Evolutionary conservation across 371 early-diverging fungal genomes (phyloP), one percentile per base, ranked within the genome.

Genomic region (Batrachochytrium dendrobatidis): DNA sequence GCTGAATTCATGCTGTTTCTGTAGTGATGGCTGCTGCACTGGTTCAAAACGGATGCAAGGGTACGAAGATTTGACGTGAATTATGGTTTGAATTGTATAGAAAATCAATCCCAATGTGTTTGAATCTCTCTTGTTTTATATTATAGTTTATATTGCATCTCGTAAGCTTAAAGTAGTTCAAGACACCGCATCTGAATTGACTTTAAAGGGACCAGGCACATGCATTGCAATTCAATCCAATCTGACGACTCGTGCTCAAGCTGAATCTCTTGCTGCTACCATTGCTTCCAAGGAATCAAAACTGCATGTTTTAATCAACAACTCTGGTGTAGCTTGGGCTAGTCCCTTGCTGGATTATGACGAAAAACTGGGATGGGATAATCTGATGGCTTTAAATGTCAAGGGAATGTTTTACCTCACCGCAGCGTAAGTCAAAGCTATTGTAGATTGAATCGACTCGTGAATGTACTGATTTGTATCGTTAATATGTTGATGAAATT

Each of bases 231-330:
- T 95, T 12, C 80, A 86, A 24, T 89, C 87, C 46, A 89, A 95
- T 69, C 70, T 95, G 55, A 85, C 83, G 62, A 80, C 75, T 32
- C 51, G 78, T 18, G 81, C 77, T 0, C 83, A 86, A 53, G 71
- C 82, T 33, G 70, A 86, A 51, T 60, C 68, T 17, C 70, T 92
- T 15, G 86, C 84, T 1, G 67, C 55, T 6, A 75, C 80, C 64
- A 58, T 94, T 17, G 61, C 63, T 25, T 70, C 82, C 56, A 73
- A 66, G 22, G 92, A 91, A 66, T 31, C 65, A 72, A 89, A 88
- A 63, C 73, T 94, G 53, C 80, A 94, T 64, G 79, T 94, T 12
- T 76, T 94, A 20, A 77, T 94, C 31, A 93, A 94, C 69, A 92
- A 92, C 61, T 63, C 75, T 5, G 78, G 78, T 12, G 72, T 75